phyloP scores from a whole-genome alignment of 2,329 filamentous ascomycete genomes.

The Parasarocladium wereldwijsianum region DNA sequence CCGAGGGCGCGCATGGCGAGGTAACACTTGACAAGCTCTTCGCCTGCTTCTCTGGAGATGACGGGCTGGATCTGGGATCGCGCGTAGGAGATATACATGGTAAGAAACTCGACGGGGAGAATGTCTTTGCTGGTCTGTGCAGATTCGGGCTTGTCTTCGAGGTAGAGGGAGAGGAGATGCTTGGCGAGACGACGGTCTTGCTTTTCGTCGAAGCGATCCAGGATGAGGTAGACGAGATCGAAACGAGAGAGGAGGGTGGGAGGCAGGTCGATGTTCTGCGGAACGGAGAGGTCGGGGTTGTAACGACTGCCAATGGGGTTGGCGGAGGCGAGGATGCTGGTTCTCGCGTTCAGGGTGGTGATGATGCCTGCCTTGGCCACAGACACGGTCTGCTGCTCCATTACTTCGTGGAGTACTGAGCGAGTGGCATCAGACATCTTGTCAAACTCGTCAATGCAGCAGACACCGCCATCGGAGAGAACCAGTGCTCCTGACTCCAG shows the following conservation, averaged over 20 bases:
- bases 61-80: conserved; percentile 72
- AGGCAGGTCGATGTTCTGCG: conserved; percentile 94
- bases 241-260: conserved; percentile 92
- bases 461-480: conserved; percentile 67
- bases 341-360: conserved; percentile 89
- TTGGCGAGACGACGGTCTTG: conserved; percentile 78
- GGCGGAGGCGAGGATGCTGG: conserved; percentile 88
- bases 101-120: conserved; percentile 86
- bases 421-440: conserved; percentile 72
- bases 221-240: conserved; percentile 89
- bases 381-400: conserved; percentile 78
- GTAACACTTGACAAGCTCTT: conserved; percentile 74
- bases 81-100: conserved; percentile 93
- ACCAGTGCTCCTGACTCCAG: conserved; percentile 69
- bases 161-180: conserved; percentile 89
- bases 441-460: conserved; percentile 76
- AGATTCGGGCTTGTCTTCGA: conserved; percentile 86
- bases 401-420: conserved; percentile 74
- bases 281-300: conserved; percentile 88
- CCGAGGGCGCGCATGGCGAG: conserved; percentile 92
- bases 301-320: conserved; percentile 98
- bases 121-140: conserved; percentile 62
- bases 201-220: conserved; percentile 86
- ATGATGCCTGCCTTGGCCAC: conserved; percentile 89
- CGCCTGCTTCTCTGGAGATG: conserved; percentile 66